Percentiles rank a stretch among this genome's conserved stretches.
These are phyloP conservation scores for Corrigiola litoralis DNA, from an alignment of 179 eudicot genomes.

Conservation along the genomic window DNA sequence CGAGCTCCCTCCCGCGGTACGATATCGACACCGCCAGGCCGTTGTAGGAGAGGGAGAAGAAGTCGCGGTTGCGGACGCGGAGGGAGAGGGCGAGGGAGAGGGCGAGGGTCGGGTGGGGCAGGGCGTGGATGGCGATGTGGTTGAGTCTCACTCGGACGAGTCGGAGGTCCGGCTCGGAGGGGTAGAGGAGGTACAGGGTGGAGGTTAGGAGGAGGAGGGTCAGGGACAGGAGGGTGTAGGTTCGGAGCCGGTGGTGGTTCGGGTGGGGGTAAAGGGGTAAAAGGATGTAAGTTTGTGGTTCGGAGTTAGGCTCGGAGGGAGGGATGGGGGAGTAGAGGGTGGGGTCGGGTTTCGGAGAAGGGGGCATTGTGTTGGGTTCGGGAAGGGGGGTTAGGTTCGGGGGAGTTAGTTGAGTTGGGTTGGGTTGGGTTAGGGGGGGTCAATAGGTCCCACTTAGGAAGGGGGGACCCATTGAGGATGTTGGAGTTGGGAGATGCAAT, in stretches of 20 bases:
- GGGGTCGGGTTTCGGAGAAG: slow-evolving; percentile 6
- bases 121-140: slow-evolving; percentile 30
- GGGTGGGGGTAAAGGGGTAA: slow-evolving; percentile 17
- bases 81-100: slow-evolving; percentile 36
- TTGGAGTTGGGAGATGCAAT: too few species aligned
- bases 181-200: slow-evolving; percentile 37
- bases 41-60: slow-evolving; percentile 40
- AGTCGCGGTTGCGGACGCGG: slow-evolving; percentile 42
- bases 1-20: slow-evolving; percentile 48
- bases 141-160: slow-evolving; percentile 43
- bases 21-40: slow-evolving; percentile 30
- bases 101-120: slow-evolving; percentile 33
- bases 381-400: not conserved
- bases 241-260: not conserved
- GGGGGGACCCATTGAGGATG: too few species aligned
- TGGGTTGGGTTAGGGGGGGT: not conserved
- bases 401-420: not conserved
- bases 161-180: slow-evolving; percentile 44
- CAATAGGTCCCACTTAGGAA: too few species aligned
- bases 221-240: slow-evolving; percentile 10
- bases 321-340: slow-evolving; percentile 20
- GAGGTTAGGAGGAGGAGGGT: not conserved
- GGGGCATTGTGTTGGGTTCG: not conserved
- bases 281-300: slow-evolving; percentile 29
- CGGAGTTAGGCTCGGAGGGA: slow-evolving; percentile 1